A percentile compares a stretch with the other conserved stretches of the same genome.
Conservation (phyloP, 2,329 filamentous ascomycete species). For the Exophiala spinifera region DNA sequence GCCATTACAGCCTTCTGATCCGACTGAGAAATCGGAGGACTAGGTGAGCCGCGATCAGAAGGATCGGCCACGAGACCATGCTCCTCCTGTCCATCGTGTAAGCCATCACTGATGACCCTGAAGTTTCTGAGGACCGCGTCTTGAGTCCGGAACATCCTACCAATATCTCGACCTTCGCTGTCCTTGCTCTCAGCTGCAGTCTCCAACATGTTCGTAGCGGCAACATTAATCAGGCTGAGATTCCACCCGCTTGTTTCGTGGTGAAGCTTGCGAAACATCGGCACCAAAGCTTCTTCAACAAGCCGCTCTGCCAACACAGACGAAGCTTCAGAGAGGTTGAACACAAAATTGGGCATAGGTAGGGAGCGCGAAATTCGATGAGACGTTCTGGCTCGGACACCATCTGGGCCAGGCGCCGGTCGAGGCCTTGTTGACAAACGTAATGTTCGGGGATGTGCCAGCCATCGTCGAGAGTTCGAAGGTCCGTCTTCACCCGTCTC, state of each 20-base stretch:
- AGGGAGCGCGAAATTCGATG: conserved; percentile 73
- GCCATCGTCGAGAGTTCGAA: conserved; percentile 53
- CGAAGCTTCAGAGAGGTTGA: conserved; percentile 58
- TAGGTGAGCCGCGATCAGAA: background rate
- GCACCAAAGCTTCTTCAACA: conserved; percentile 64
- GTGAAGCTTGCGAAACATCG: conserved; percentile 72
- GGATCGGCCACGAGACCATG: no score
- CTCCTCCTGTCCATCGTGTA: conserved; percentile 1
- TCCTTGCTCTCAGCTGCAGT: conserved; percentile 51
- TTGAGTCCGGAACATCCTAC: conserved; percentile 75
- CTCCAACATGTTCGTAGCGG: conserved; percentile 77
- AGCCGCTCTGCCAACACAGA: conserved; percentile 65
- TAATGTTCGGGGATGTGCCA: conserved; percentile 75
- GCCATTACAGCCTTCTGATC: background rate
- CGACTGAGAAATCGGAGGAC: background rate
- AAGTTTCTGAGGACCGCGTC: conserved; percentile 67
- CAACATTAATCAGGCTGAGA: conserved; percentile 79
- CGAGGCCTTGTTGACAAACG: conserved; percentile 73
- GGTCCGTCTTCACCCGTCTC: conserved; percentile 29
- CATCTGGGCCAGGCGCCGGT: conserved; percentile 51
- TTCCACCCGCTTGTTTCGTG: conserved; percentile 70
- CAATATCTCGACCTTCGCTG: conserved; percentile 71
- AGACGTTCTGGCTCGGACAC: conserved; percentile 56
- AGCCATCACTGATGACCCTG: conserved; percentile 41
- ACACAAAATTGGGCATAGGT: conserved; percentile 70